Evolutionary conservation across 2,329 filamentous ascomycete genomes (phyloP), one percentile per base, ranked within the genome.

Genomic region (Curvularia hawaiiensis): DNA sequence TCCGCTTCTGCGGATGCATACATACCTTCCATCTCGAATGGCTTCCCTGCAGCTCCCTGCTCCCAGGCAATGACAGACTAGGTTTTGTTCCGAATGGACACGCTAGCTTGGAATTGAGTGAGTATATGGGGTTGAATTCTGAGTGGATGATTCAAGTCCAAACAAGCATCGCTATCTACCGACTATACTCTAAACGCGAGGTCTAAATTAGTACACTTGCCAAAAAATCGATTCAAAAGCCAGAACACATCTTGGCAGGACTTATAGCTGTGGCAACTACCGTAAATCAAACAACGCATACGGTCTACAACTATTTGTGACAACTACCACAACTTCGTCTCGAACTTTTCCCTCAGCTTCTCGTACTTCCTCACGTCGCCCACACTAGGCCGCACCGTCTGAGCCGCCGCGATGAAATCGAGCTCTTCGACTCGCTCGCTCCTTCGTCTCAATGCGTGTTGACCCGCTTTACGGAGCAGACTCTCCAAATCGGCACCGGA

Each of bases 401-500:
- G 68, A 10, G 75, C 73, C 2, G 80, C 82, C 14, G 68, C 66
- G 46, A 77, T 65, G 52, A 84, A 80, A 61, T 84, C 82, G 40
- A 79, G 70, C 46, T 80, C 65, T 44, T 79, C 79, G 7, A 87
- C 81, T 11, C 68, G 69, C 61, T 79, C 79, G 18, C 63, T 64
- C 9, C 78, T 72, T 14, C 83, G 72, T 62, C 79, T 79, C 40
- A 87, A 79, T 31, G 85, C 84, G 46, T 79, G 77, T 68, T 85
- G 82, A 28, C 83, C 86, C 10, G 87, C 87, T 62, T 84, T 82
- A 12, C 84, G 77, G 16, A 88, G 67, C 63, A 90, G 68, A 53
- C 82, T 83, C 14, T 83, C 83, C 50, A 90, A 68, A 78, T 90
- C 87, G 0, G 87, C 87, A 64, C 87, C 87, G 52, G 90, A 94